Conservation (phyloP, 163 green algal genomes). For the Scenedesmus sp. region DNA sequence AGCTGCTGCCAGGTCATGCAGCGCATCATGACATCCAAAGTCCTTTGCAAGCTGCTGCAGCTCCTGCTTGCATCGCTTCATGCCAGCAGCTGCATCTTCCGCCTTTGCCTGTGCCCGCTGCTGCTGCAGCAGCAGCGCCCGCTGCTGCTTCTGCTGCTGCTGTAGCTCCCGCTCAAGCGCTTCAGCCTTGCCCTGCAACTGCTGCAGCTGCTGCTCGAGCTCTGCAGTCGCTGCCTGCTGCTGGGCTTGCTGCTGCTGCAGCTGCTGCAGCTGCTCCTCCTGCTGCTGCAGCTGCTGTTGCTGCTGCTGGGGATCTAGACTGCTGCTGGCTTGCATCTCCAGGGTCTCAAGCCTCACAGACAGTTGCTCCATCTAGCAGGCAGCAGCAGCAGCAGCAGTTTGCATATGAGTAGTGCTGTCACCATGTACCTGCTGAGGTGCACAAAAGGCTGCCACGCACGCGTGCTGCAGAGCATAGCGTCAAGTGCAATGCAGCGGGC, state of each 20-base stretch:
- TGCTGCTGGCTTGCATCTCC: constrained; percentile 4
- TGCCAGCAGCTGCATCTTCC: constrained; percentile 7
- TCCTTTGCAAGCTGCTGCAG: constrained; percentile 31
- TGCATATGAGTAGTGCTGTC: background rate
- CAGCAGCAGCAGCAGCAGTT: background rate
- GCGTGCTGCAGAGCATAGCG: too few species aligned
- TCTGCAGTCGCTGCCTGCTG: background rate
- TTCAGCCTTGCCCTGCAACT: background rate
- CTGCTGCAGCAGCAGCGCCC: background rate
- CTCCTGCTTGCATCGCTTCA: constrained; percentile 29
- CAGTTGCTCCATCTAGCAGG: constrained; percentile 2
- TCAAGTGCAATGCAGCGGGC: too few species aligned
- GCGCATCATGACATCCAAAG: background rate
- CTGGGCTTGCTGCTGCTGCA: background rate
- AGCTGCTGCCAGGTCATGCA: background rate
- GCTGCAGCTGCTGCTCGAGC: constrained; percentile 30
- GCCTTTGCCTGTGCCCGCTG: background rate
- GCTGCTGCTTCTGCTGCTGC: constrained; percentile 16
- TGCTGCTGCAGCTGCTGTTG: background rate
- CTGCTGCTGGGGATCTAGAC: background rate
- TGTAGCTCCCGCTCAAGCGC: constrained; percentile 16
- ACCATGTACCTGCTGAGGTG: too few species aligned
- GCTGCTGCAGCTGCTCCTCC: constrained; percentile 8
- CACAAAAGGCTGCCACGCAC: too few species aligned
- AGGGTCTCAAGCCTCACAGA: background rate